Percentiles rank a stretch among this genome's conserved stretches.
These are phyloP conservation scores for Extremus antarcticus DNA, from an alignment of 495 filamentous ascomycete species.

Conservation along the genomic window DNA sequence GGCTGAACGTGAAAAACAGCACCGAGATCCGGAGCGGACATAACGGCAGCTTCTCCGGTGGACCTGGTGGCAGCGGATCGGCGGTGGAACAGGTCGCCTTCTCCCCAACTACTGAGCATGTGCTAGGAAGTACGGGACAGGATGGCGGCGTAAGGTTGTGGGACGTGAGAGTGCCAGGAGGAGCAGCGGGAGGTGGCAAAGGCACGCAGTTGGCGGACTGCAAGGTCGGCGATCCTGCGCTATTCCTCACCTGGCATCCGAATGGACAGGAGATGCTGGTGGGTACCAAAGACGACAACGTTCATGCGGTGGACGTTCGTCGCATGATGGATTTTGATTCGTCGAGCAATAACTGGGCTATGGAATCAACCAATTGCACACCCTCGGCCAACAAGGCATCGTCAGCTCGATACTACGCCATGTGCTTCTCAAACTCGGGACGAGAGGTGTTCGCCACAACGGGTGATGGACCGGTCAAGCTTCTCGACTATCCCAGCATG, in stretches of 20 bases:
- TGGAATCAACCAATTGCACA: neutral
- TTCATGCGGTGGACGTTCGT: conserved; percentile 10
- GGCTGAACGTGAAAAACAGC: conserved; percentile 15
- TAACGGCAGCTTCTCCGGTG: conserved; percentile 3
- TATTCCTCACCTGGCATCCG: conserved; percentile 53
- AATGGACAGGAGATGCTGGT: conserved; percentile 72
- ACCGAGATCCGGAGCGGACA: conserved; percentile 40
- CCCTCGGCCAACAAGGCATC: neutral
- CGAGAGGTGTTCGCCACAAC: conserved; percentile 69
- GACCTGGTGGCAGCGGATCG: conserved; percentile 49
- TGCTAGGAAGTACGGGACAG: conserved; percentile 71
- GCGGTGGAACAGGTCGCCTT: conserved; percentile 80
- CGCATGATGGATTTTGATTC: neutral
- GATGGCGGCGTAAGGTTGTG: conserved; percentile 86
- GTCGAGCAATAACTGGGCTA: neutral
- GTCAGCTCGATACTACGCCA: conserved; percentile 6
- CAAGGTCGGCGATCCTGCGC: conserved; percentile 19
- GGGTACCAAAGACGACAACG: conserved; percentile 60
- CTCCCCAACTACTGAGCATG: conserved; percentile 78
- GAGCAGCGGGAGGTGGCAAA: conserved; percentile 68
- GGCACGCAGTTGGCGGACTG: conserved; percentile 55
- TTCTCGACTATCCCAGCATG: conserved; percentile 59
- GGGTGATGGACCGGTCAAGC: conserved; percentile 69
- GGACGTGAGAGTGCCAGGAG: conserved; percentile 81
- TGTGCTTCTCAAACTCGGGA: conserved; percentile 64